Conservation (phyloP, 495 filamentous ascomycete genomes). For the Glarea lozoyensis region DNA sequence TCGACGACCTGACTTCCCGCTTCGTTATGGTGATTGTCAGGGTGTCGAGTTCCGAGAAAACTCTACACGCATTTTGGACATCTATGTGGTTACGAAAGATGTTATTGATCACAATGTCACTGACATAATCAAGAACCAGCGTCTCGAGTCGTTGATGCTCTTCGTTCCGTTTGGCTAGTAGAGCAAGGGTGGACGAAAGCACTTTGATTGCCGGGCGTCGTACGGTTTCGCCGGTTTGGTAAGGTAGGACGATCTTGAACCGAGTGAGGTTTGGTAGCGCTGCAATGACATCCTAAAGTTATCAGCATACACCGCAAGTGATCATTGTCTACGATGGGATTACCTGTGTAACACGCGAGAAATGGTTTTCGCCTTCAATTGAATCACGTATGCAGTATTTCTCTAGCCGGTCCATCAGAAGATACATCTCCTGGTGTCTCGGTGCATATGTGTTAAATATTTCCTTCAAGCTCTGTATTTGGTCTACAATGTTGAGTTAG, state of each 20-base stretch:
- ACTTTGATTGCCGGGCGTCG: constrained; percentile 16
- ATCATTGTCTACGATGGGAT: background rate
- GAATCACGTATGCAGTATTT: constrained; percentile 18
- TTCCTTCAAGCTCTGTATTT: constrained; percentile 14
- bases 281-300: constrained; percentile 11
- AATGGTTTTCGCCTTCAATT: constrained; percentile 19
- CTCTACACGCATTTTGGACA: constrained; percentile 10
- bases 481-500: constrained; percentile 17
- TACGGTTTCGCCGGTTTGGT: constrained; percentile 16
- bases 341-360: constrained; percentile 11
- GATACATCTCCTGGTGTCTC: constrained; percentile 17
- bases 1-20: constrained; percentile 11
- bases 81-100: constrained; percentile 21
- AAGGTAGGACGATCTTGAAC: constrained; percentile 19
- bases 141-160: constrained; percentile 13
- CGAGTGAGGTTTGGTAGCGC: constrained; percentile 10
- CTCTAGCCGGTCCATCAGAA: constrained; percentile 12
- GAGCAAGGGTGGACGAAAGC: constrained; percentile 15
- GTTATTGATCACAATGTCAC: constrained; percentile 15
- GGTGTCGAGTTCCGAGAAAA: constrained; percentile 14
- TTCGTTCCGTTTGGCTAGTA: constrained; percentile 12
- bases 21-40: constrained; percentile 18
- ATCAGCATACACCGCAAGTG: background rate
- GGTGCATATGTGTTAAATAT: constrained; percentile 15
- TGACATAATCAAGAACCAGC: constrained; percentile 20